Evolutionary conservation across 805 yeast species (phyloP).

Genomic region (Grigorovia humatica): DNA sequence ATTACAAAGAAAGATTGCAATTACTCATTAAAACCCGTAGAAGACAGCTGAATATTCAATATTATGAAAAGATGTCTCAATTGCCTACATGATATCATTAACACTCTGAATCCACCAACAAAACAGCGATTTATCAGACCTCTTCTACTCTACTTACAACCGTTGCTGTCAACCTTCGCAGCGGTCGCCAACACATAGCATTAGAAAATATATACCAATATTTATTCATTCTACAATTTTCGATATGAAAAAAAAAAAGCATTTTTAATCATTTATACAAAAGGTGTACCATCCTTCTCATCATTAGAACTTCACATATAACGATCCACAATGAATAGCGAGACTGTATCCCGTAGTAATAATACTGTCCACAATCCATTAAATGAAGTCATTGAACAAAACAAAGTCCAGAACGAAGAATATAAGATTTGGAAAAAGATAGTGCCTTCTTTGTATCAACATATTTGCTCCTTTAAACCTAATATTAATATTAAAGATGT

Average conservation of each 20-base stretch:
- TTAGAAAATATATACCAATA: too few species aligned
- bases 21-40: constrained; percentile 18
- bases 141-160: too few species aligned
- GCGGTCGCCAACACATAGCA: too few species aligned
- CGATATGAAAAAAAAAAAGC: too few species aligned
- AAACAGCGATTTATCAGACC: too few species aligned
- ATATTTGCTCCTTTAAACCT: constrained; percentile 29
- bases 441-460: constrained; percentile 58
- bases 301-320: too few species aligned
- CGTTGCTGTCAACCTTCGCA: too few species aligned
- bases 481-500: constrained; percentile 14
- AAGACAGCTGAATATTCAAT: constrained; percentile 21
- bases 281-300: too few species aligned
- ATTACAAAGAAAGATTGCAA: constrained; percentile 16
- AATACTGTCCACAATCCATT: not conserved
- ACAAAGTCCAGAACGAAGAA: constrained; percentile 62
- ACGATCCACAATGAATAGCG: not conserved
- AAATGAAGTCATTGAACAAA: constrained; percentile 3
- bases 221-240: too few species aligned
- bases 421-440: constrained; percentile 77
- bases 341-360: not conserved
- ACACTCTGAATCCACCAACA: too few species aligned
- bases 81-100: not conserved
- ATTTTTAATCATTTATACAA: too few species aligned
- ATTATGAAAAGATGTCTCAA: constrained; percentile 13